Conservation (phyloP, 257 asterid species). For the Solanum chiquidenum region DNA sequence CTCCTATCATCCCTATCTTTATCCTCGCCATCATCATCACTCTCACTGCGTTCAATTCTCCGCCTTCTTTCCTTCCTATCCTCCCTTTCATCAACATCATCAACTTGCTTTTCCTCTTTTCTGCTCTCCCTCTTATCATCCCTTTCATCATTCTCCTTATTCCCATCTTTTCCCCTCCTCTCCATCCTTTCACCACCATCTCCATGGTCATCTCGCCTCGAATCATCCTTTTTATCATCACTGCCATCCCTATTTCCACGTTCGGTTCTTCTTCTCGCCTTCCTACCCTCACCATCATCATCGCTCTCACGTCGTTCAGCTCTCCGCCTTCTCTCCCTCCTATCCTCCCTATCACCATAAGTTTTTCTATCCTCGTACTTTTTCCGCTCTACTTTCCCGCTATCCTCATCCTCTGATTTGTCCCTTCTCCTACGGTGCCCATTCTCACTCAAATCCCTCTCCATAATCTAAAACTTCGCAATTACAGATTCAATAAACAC, state of each 20-base stretch:
- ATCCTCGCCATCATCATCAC: neutral
- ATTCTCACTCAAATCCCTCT: neutral
- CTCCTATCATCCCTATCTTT: neutral
- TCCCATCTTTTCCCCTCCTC: neutral
- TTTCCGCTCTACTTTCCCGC: neutral
- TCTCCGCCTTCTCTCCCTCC: neutral
- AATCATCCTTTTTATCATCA: neutral
- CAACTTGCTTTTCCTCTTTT: neutral
- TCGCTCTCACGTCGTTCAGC: neutral
- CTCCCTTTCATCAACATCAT: slow-evolving; percentile 2
- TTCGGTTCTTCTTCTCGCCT: neutral
- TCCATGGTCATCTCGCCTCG: neutral
- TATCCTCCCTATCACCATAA: neutral
- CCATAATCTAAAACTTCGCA: neutral
- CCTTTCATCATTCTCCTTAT: neutral
- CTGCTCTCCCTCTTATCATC: neutral
- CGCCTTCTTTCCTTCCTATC: neutral
- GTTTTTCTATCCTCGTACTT: neutral
- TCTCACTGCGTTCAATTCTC: neutral
- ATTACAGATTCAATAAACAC: neutral
- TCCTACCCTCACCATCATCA: neutral
- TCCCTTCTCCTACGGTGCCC: neutral
- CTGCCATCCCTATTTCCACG: neutral
- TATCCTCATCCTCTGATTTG: neutral
- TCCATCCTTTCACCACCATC: neutral